phyloP scores from a whole-genome alignment of 169 alveolate species.

The Cryptosporidium muris region DNA sequence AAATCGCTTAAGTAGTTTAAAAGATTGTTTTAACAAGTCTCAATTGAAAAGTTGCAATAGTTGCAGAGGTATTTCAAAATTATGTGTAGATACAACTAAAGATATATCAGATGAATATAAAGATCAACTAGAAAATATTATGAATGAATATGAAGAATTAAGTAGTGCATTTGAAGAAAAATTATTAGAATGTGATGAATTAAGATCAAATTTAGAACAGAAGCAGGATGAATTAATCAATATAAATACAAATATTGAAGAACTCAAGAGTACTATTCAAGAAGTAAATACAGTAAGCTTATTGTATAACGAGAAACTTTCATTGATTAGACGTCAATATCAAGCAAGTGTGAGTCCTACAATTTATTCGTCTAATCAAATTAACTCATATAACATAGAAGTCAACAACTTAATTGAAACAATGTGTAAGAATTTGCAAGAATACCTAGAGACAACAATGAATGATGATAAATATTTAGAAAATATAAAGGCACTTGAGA shows the following conservation, averaged over 20 bases:
- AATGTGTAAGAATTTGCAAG: no score
- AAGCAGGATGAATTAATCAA: constrained; percentile 17
- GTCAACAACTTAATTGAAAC: no score
- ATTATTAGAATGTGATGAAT: constrained; percentile 38
- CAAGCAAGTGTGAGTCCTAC: background rate
- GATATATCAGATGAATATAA: background rate
- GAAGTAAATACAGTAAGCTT: constrained; percentile 39
- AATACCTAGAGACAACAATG: no score
- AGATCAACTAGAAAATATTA: constrained; percentile 13
- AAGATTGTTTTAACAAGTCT: constrained; percentile 4
- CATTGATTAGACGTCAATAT: constrained; percentile 18
- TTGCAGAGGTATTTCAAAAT: background rate
- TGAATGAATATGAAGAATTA: constrained; percentile 63
- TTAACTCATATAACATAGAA: background rate
- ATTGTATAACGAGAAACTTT: constrained; percentile 49
- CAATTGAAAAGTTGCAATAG: background rate
- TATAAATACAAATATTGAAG: constrained; percentile 18
- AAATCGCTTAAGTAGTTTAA: constrained; percentile 15
- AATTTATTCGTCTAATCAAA: background rate
- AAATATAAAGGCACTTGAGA: no score
- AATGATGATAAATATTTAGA: no score
- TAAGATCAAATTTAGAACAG: background rate
- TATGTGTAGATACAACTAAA: background rate
- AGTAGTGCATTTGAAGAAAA: constrained; percentile 70
- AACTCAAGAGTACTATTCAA: constrained; percentile 2